phyloP scores from a whole-genome alignment of 192 early-diverging fungal species.

The Entomortierella parvispora region DNA sequence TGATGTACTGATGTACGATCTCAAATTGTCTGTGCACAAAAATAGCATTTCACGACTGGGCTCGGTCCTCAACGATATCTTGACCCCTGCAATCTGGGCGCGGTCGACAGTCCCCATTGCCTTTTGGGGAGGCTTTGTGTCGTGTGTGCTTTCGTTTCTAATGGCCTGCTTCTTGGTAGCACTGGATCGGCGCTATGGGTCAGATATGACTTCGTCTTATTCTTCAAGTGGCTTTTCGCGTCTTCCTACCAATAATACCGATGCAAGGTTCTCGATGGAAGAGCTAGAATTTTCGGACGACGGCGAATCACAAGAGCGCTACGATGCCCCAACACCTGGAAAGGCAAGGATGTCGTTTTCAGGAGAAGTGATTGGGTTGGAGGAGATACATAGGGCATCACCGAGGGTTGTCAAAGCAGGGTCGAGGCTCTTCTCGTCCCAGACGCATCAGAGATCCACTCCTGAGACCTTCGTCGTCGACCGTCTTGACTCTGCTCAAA shows the following conservation, averaged over 20 bases:
- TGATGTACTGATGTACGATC: too few species aligned
- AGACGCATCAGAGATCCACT: too few species aligned
- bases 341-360: not conserved
- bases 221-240: slow-evolving; percentile 39
- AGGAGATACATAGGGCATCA: not conserved
- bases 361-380: slow-evolving; percentile 19
- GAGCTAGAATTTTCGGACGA: not conserved
- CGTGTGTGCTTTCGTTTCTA: slow-evolving; percentile 53
- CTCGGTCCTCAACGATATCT: slow-evolving; percentile 62
- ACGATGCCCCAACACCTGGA: slow-evolving; percentile 9
- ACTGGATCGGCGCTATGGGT: slow-evolving; percentile 47
- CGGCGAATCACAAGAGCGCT: not conserved
- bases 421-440: not conserved
- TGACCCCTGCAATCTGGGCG: slow-evolving; percentile 62
- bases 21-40: not conserved
- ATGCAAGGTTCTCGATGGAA: slow-evolving; percentile 3
- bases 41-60: slow-evolving; percentile 57
- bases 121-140: slow-evolving; percentile 63
- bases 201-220: too few species aligned
- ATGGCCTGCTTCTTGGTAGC: slow-evolving; percentile 52
- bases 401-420: not conserved
- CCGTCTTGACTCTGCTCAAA: too few species aligned
- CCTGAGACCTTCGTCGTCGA: too few species aligned
- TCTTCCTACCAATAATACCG: slow-evolving; percentile 18
- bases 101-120: slow-evolving; percentile 35